Base-by-base conservation (phyloP, 495 filamentous ascomycete genomes). In the Melanomma pulvis-pyrius region DNA sequence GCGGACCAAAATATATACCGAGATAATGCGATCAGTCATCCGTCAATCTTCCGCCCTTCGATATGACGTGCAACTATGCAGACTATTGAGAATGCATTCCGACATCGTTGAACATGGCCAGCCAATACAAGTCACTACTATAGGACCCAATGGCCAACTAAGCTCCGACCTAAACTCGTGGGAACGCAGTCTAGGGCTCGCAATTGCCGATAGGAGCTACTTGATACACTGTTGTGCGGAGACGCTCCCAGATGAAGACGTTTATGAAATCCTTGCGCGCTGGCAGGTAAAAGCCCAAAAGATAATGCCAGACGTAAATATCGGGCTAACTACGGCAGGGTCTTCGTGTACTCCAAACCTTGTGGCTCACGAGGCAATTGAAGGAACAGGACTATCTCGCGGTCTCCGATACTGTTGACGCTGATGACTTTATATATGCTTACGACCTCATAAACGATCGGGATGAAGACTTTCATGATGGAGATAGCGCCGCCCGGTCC, bases 21-120 rank as follows among this genome's bases (percentile, higher is more conserved):
- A 24, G 1, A 52, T 69, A 19, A 69, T 69, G 66, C 66, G 66
- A 13, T 59, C 66, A 13, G 36, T 64, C 9, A 69, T 69, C 2
- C 4, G 28, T 0, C 21, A 39, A 0, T 63, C 59, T 12, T 25
- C 19, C 22, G 32, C 22, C 8, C 66, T 63, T 28, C 30, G 66
- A 11, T 69, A 59, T 32, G 66, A 69, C 32, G 53, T 69, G 12
- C 60, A 50, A 25, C 60, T 69, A 9, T 63, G 60, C 36, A n/a
- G 26, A n/a, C 13, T 69, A 21, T n/a, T 64, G 19, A 59, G n/a
- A 24, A 13, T 69, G 5, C 66, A 69, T 48, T 7, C 4, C 15
- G 46, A 48, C n/a, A 48, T 21, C 17, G 46, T 48, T 5, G 17
- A 48, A 48, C 26, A 52, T 28, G 52, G 53, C 2, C 17, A 12